Evolutionary conservation across 1,284 basidiomycete species (phyloP), one percentile per base, ranked within the genome.

Genomic region (Rhodotorula sp.): DNA sequence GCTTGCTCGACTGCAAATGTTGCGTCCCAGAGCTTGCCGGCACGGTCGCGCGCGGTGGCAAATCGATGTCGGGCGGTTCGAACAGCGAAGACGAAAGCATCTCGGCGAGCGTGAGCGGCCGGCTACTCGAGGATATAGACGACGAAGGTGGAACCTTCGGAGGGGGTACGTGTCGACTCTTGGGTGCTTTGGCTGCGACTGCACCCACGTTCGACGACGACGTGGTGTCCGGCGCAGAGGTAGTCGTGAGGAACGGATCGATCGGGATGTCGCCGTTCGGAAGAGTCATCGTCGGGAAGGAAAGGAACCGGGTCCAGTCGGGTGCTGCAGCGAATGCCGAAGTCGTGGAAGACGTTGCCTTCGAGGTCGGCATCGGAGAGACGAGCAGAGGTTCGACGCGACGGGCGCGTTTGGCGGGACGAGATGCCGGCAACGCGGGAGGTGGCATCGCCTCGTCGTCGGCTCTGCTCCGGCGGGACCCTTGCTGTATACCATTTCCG

Each of bases 1-100:
- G 51, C 21, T n/a, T 21, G 12, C 21, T n/a, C 20, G 51, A 23
- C 12, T 52, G 51, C 20, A 52, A 16, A 8, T 52, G 21, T n/a
- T 52, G 51, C 21, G 51, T 52, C n/a, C 51, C 51, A 8, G 51
- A 52, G 12, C 51, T 26, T 16, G 31, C 48, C 3, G 31, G n/a
- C 31, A 29, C n/a, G 16, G 62, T 39, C 46, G 64, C 26, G 31
- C 71, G 60, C 5, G 65, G 63, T 21, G 59, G 64, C 16, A 70
- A 60, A 31, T 67, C 68, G 34, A 73, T 65, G 26, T 65, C 67
- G 4, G 72, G 72, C 26, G 72, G 72, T 47, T 73, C 72, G 61
- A 70, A 67, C 18, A 49, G 51, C 4, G 72, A 65, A 12, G 47
- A 60, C 3, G 65, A 67, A 29, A 73, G 72, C 46, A 73, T 58